A percentile compares a stretch with the other conserved stretches of the same genome.
Conservation (phyloP, 2,329 filamentous ascomycete genomes). For the Stemphylium beticola region DNA sequence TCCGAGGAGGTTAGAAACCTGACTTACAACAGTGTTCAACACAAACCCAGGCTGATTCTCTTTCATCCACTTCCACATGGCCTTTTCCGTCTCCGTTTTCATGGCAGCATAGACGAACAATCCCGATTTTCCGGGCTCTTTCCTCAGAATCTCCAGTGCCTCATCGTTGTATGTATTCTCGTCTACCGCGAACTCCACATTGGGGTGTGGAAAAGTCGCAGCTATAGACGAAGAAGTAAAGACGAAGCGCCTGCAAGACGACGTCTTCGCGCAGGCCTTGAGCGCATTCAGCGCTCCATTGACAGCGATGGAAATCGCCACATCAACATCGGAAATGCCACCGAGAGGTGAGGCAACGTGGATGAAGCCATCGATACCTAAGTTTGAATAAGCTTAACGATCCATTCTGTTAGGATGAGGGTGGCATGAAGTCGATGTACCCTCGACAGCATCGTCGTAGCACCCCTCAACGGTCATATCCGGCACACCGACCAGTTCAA, state of each 20-base stretch:
- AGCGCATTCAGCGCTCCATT: slow-evolving; percentile 49
- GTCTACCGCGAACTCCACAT: slow-evolving; percentile 45
- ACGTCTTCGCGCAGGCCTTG: slow-evolving; percentile 49
- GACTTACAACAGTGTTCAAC: slow-evolving; percentile 48
- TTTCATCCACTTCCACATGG: slow-evolving; percentile 55
- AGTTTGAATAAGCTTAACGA: background rate
- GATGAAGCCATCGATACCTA: slow-evolving; percentile 49
- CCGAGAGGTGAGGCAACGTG: slow-evolving; percentile 55
- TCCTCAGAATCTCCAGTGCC: slow-evolving; percentile 35
- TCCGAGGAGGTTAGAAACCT: fast-evolving
- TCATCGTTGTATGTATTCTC: slow-evolving; percentile 49
- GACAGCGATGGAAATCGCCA: slow-evolving; percentile 52
- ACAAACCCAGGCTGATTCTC: slow-evolving; percentile 54
- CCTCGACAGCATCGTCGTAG: slow-evolving; percentile 36
- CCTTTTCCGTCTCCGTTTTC: slow-evolving; percentile 56
- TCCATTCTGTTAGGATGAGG: background rate
- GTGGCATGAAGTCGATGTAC: slow-evolving; percentile 17
- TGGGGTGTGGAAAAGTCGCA: slow-evolving; percentile 40
- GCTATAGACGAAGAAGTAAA: slow-evolving; percentile 53
- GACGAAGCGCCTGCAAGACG: slow-evolving; percentile 53
- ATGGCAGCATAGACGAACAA: slow-evolving; percentile 53
- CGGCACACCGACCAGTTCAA: slow-evolving; percentile 39
- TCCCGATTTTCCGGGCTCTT: slow-evolving; percentile 26
- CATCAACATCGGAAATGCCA: slow-evolving; percentile 43
- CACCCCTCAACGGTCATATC: slow-evolving; percentile 37